Percentiles rank a stretch among this genome's conserved stretches.
Evolutionary conservation across 177 flowering plant genomes (phyloP).

Genomic region (Tripterygium wilfordii): DNA sequence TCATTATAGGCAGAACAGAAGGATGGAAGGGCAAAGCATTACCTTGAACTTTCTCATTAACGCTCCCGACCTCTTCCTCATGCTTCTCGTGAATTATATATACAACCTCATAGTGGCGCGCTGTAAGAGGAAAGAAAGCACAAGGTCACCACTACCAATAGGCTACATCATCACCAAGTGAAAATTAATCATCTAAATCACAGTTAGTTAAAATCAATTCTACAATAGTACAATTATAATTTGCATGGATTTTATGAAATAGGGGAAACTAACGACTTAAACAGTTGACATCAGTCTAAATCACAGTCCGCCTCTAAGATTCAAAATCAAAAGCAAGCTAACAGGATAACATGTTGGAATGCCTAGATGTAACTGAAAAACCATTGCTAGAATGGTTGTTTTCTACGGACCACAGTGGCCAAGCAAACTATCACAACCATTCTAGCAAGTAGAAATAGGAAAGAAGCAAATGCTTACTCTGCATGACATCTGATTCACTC

Average conservation of each 20-base stretch:
- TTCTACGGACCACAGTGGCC: too few relatives aligned
- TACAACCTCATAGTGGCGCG: constrained; percentile 94
- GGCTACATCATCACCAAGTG: not conserved
- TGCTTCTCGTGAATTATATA: constrained; percentile 79
- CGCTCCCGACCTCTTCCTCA: constrained; percentile 62
- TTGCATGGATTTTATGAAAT: too few relatives aligned
- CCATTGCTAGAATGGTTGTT: too few relatives aligned
- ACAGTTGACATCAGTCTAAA: too few relatives aligned
- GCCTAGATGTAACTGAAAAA: too few relatives aligned
- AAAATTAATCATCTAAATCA: not conserved
- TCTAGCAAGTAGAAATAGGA: not conserved
- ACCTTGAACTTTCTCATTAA: constrained; percentile 83
- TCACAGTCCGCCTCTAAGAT: too few relatives aligned
- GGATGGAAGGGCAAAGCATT: not conserved
- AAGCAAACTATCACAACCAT: not conserved
- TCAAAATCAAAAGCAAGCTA: too few relatives aligned
- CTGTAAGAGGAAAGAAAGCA: constrained; percentile 32
- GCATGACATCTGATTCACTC: constrained; percentile 46
- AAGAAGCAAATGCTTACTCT: constrained; percentile 46
- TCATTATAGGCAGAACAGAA: not conserved
- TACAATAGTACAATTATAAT: too few relatives aligned
- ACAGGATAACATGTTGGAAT: too few relatives aligned
- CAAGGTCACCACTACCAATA: not conserved
- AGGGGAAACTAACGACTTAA: too few relatives aligned
- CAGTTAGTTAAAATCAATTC: too few relatives aligned